phyloP scores from a whole-genome alignment of 2,329 filamentous ascomycete species.

The Scedosporium dehoogii region DNA sequence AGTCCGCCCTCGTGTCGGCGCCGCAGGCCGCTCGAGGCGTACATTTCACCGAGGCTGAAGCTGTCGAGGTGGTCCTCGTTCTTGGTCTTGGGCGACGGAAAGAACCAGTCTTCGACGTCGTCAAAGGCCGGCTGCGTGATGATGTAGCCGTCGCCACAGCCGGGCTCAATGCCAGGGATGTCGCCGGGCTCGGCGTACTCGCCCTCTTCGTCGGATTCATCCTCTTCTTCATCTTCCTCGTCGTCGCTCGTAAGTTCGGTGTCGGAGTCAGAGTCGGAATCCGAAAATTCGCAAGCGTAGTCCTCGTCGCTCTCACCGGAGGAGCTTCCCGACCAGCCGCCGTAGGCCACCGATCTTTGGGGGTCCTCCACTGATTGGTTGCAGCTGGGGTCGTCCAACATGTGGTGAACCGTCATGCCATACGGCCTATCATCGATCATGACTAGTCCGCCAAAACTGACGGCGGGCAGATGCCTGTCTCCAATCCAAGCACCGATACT shows the following conservation, averaged over 20 bases:
- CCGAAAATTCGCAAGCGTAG: conserved; percentile 51
- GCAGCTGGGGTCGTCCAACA: conserved; percentile 65
- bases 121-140: conserved; percentile 90
- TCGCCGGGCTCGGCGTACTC: conserved; percentile 58
- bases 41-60: conserved; percentile 71
- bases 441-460: conserved; percentile 82
- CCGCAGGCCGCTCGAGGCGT: conserved; percentile 82
- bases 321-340: not conserved
- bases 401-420: conserved; percentile 95
- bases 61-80: conserved; percentile 77
- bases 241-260: conserved; percentile 43
- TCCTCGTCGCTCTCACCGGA: conserved; percentile 37
- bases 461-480: conserved; percentile 76
- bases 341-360: conserved; percentile 6
- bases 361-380: conserved; percentile 5
- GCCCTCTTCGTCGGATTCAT: conserved; percentile 44
- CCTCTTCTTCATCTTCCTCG: conserved; percentile 34
- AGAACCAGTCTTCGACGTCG: conserved; percentile 75
- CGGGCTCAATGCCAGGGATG: conserved; percentile 65
- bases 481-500: conserved; percentile 88
- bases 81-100: conserved; percentile 58
- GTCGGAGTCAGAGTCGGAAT: conserved; percentile 49
- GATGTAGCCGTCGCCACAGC: conserved; percentile 65
- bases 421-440: conserved; percentile 76
- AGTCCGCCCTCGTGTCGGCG: conserved; percentile 62